Percentiles rank a stretch among this genome's conserved stretches.
phyloP scores from a whole-genome alignment of 2,329 filamentous ascomycete genomes.

The Alternaria sp. region DNA sequence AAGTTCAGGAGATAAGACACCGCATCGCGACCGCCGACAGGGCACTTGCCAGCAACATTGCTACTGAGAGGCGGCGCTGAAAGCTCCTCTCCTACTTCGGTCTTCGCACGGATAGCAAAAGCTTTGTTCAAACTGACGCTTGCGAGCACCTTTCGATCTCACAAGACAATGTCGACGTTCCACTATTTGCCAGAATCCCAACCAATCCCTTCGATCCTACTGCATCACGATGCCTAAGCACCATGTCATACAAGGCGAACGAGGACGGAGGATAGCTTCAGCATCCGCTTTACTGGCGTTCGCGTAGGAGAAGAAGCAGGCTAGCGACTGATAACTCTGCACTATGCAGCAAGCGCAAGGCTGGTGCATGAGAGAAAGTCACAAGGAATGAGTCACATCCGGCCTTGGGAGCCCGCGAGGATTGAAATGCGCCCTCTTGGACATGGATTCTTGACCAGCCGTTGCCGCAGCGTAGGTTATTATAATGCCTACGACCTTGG shows the following conservation, averaged over 20 bases:
- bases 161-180: background rate
- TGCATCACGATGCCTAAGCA: background rate
- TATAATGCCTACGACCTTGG: background rate
- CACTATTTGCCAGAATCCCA: background rate
- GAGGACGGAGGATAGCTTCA: background rate
- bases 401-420: background rate
- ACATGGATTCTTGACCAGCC: background rate
- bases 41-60: background rate
- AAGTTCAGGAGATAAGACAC: background rate
- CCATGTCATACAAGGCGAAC: background rate
- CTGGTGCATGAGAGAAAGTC: background rate
- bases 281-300: background rate
- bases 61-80: background rate
- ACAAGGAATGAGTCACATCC: background rate
- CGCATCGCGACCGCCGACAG: background rate
- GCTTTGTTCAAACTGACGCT: background rate
- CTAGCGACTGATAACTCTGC: background rate
- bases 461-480: background rate
- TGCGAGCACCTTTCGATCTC: background rate
- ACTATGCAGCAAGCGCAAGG: background rate
- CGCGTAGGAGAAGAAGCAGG: background rate
- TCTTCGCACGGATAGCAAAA: background rate
- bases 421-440: background rate
- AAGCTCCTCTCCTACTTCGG: background rate
- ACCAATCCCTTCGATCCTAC: background rate